Evolutionary conservation across 1,284 basidiomycete genomes (phyloP), one percentile per base, ranked within the genome.

Genomic region (Porogramme epimiltina): DNA sequence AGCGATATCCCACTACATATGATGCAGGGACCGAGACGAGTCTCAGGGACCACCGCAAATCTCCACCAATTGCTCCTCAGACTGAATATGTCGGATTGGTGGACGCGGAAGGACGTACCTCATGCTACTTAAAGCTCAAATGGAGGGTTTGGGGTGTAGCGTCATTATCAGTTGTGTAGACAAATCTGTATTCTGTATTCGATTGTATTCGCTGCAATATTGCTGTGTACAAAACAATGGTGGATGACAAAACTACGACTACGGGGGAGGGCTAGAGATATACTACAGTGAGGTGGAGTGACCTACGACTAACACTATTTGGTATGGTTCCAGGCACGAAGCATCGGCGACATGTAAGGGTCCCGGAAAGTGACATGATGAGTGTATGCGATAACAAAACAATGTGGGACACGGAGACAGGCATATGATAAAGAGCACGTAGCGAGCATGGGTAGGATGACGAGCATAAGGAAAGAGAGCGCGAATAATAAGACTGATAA

Each of bases 1-100:
- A 66, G 64, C 48, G 65, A 67, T 41, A 63, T 62, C 8, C 63
- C 61, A 37, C 49, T 64, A 25, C 63, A 58, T 24, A 49, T 60
- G 28, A 55, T 56, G 36, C 50, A 59, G 19, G 61, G 61, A 19
- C 59, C 57, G 25, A 44, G 31, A 28, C 52, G 54, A 2, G 55
- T 65, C 3, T 60, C 65, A 4, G 65, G 68, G 3, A 66, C 66
- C 4, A 62, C 62, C 3, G 67, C 66, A 6, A 68, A 68, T 43
- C 34, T 73, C 26, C 62, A 62, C 25, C 61, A 66, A 45, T 55
- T 68, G 20, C 52, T 66, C 5, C 45, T 63, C 2, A 62, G 66
- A 19, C 43, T 68, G 20, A 62, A 66, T 42, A 56, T 61, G 41
- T 55, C 64, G 8, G 59, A 64, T 19, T 66, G 64, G 62, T 68